These are phyloP conservation scores for Coemansia sp. DNA, from an alignment of 192 early-diverging fungal species.

Conservation along the genomic window DNA sequence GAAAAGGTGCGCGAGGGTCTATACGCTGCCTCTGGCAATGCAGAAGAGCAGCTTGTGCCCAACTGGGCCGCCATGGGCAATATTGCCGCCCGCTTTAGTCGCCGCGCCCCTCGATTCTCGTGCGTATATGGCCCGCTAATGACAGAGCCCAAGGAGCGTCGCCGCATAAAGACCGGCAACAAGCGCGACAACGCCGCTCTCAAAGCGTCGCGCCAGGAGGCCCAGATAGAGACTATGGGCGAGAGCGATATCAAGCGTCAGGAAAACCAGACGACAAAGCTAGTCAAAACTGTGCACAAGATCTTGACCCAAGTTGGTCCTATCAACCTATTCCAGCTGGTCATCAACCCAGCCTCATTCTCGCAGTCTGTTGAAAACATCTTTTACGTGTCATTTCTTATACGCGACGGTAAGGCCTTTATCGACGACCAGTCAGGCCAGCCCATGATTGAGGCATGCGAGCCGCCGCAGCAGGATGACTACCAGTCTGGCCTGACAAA, in stretches of 20 bases:
- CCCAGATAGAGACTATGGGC: conserved; percentile 56
- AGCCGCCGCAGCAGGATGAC: conserved; percentile 70
- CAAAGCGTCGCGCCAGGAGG: conserved; percentile 9
- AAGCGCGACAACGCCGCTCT: neutral
- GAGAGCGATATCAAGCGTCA: conserved; percentile 75
- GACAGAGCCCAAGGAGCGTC: conserved; percentile 26
- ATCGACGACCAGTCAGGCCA: conserved; percentile 74
- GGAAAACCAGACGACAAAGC: conserved; percentile 84
- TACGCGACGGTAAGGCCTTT: conserved; percentile 77
- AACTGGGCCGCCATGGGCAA: conserved; percentile 67
- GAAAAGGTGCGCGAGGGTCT: conserved; percentile 58
- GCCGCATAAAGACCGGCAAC: conserved; percentile 2
- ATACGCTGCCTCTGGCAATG: conserved; percentile 29
- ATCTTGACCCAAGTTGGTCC: conserved; percentile 60
- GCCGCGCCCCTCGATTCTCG: conserved; percentile 65
- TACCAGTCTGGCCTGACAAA: conserved; percentile 65
- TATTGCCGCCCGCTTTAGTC: conserved; percentile 55
- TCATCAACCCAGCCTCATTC: conserved; percentile 89
- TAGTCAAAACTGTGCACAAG: conserved; percentile 68
- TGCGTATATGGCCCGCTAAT: conserved; percentile 69
- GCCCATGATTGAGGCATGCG: conserved; percentile 63
- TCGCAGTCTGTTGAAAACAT: conserved; percentile 95
- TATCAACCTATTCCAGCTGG: conserved; percentile 80
- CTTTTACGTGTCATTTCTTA: conserved; percentile 95
- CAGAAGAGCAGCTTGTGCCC: conserved; percentile 46